Base-by-base conservation (phyloP, 305 asterid species). In the Fraxinus baroniana region DNA sequence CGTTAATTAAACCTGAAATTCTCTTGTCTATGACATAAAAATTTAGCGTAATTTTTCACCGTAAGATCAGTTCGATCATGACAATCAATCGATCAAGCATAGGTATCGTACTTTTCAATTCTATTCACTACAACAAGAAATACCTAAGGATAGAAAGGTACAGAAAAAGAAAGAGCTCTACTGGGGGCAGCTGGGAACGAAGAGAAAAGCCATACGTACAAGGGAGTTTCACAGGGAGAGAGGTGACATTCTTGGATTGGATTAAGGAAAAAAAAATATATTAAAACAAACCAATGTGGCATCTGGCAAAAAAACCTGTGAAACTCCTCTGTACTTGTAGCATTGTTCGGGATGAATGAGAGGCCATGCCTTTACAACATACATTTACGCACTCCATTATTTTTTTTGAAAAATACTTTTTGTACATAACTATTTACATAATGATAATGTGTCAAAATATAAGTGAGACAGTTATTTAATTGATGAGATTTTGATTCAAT, bases 181-280 rank as follows among this genome's bases (percentile, higher is more conserved):
- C 64, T 24, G 7, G 44, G 37, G 77, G 78, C 81, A 76, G 70
- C 39, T 80, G 84, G 82, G 85, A 76, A 6, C 4, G 60, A 49
- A 46, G 49, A 41, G 49, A 41, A 10, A 41, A 10, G 4, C 49
- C 49, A 41, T 41, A 9, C 52, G 1, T 0, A 41, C 52, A 8
- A 10, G 17, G 52, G 52, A 44, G 52, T 10, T 44, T 44, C 17
- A 10, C 52, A 10, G 17, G 52, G 52, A 10, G 17, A 44, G 52
- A 44, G 52, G 52, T 10, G 17, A 44, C 52, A 12, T 44, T 44
- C 52, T 44, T 39, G 52, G 15, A 39, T 39, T 39, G 49, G 52
- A 44, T 10, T 17, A 10, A 44, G 52, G 15, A 8, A 8, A 44
- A 41, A 41, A 41, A 44, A 44, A 44, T n/a, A 10, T 3, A 44